Evolutionary conservation across 129 eudicot genomes (phyloP), one percentile per base, ranked within the genome.

Genomic region (Tagetes patula): DNA sequence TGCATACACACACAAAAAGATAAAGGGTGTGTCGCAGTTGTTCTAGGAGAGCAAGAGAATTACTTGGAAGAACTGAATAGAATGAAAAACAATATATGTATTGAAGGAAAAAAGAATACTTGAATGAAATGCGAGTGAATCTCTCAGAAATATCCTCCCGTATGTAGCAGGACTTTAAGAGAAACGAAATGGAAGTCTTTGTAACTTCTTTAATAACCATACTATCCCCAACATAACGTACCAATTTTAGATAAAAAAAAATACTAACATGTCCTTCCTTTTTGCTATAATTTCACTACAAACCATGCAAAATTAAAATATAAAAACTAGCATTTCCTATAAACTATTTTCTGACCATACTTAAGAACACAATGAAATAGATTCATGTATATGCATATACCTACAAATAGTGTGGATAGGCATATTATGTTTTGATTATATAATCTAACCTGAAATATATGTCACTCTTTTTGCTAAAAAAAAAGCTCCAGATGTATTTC

Each of bases 271-370:
- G 5, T 5, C 46, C 5, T 41, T 41, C 7, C 46, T 12, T 8
- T 9, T 32, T 0, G 3, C 65, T 59, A n/a, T 53, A 6, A 14
- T 32, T 59, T 55, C 14, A 33, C 9, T 59, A 9, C 41, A 59
- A 59, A 14, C 32, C 14, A 37, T n/a, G 30, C 31, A 12, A 62
- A 10, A 62, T 33, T 34, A 4, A 12, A 37, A 4, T 4, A 62
- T 13, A 12, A 36, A 10, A 9, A 37, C 67, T 2, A 62, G 2
- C 46, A 62, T 37, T 62, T 13, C 67, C 31, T 62, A 36, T 62
- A 45, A 12, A 36, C 37, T 62, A 30, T 37, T 37, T 38, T 62
- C 67, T 62, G 46, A 2, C 46, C 67, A 63, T 36, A 63, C 68
- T 4, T 6, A 9, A 63, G 30, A 37, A 38, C 47, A 39, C 47